These are phyloP conservation scores for Aspergillus costaricaensis DNA, from an alignment of 2,329 filamentous ascomycete species.

Conservation along the genomic window DNA sequence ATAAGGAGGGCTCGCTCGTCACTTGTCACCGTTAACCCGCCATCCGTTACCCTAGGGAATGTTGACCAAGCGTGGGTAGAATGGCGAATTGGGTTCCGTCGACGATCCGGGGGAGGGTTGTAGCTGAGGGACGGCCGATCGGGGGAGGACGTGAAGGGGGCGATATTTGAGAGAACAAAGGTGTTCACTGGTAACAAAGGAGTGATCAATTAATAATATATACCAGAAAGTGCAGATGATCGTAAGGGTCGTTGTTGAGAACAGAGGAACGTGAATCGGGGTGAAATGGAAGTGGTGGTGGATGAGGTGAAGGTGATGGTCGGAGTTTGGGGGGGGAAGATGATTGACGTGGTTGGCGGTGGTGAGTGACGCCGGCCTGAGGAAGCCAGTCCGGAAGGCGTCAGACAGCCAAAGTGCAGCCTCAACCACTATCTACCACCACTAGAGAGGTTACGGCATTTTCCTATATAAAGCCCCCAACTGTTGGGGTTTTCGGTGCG, in stretches of 20 bases:
- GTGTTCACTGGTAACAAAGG: slow-evolving; percentile 6
- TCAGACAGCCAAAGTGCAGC: slow-evolving; percentile 38
- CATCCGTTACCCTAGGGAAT: slow-evolving; percentile 38
- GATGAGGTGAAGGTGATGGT: slow-evolving; percentile 16
- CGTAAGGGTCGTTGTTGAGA: slow-evolving; percentile 5
- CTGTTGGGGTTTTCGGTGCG: too few species aligned
- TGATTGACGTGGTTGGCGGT: slow-evolving; percentile 30
- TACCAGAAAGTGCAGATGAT: slow-evolving; percentile 1
- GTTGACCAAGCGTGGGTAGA: slow-evolving; percentile 22
- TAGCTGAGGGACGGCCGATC: slow-evolving; percentile 14
- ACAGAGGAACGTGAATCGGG: not conserved
- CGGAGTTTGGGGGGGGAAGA: slow-evolving; percentile 20
- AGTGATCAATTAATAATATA: not conserved
- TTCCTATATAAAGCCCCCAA: too few species aligned
- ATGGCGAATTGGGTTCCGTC: slow-evolving; percentile 19
- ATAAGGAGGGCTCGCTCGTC: slow-evolving; percentile 35
- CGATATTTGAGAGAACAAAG: not conserved
- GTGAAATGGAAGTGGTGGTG: slow-evolving; percentile 9
- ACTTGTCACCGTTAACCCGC: slow-evolving; percentile 43
- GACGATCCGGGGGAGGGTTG: slow-evolving; percentile 14
- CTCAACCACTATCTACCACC: not conserved
- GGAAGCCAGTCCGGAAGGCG: slow-evolving; percentile 36
- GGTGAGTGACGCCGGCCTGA: slow-evolving; percentile 31
- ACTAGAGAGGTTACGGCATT: not conserved
- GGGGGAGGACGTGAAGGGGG: slow-evolving; percentile 3